These are phyloP conservation scores for Cubamyces lactineus DNA, from an alignment of 768 basidiomycete species.

Conservation along the genomic window DNA sequence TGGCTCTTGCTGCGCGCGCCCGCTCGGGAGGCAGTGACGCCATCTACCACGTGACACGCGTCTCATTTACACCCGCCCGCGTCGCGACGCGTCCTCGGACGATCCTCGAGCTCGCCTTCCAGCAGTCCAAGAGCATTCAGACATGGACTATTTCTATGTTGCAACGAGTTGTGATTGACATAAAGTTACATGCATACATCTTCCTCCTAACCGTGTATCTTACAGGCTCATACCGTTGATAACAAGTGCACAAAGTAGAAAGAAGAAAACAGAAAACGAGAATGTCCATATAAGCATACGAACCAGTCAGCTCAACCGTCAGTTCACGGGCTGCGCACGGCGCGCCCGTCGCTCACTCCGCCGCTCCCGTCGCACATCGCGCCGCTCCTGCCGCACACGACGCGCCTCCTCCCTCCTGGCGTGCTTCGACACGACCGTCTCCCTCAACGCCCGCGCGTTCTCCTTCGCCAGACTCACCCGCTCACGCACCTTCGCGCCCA, in stretches of 20 bases:
- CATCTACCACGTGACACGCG: slow-evolving; percentile 16
- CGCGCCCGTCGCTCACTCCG: slow-evolving; percentile 15
- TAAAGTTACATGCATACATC: slow-evolving; percentile 14
- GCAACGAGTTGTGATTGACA: background rate
- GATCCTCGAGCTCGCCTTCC: no score
- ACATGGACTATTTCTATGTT: no score
- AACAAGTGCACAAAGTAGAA: background rate
- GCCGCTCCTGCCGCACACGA: slow-evolving; percentile 5
- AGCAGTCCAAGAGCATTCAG: background rate
- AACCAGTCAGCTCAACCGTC: background rate
- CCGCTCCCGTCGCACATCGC: slow-evolving; percentile 14
- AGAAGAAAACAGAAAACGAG: background rate
- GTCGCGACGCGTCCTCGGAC: slow-evolving; percentile 9
- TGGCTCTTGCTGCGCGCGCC: background rate
- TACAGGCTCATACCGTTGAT: background rate
- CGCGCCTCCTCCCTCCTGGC: slow-evolving; percentile 14
- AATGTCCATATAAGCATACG: background rate
- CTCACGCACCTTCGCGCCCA: slow-evolving; percentile 31
- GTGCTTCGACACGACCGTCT: slow-evolving; percentile 18
- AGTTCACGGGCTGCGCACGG: slow-evolving; percentile 7
- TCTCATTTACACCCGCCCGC: slow-evolving; percentile 16
- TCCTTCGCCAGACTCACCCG: slow-evolving; percentile 32
- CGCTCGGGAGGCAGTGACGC: slow-evolving; percentile 10
- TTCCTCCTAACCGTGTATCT: background rate
- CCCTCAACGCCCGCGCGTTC: slow-evolving; percentile 33